Conservation (phyloP, 768 basidiomycete species). For the Trametes cinnabarina region DNA sequence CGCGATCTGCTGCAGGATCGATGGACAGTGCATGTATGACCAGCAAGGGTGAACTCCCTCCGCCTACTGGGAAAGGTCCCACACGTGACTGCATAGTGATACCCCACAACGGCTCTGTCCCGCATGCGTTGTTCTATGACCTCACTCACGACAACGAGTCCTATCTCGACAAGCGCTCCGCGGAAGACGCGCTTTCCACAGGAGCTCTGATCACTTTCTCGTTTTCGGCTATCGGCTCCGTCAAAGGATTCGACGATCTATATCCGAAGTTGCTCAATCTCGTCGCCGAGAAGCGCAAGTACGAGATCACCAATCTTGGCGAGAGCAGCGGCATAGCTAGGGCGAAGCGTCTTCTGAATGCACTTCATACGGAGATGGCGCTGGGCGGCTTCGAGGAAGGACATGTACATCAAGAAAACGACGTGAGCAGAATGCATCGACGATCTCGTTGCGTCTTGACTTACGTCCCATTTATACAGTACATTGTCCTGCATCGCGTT, state of each 20-base stretch:
- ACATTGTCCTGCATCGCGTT: constrained; percentile 90
- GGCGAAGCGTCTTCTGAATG: constrained; percentile 72
- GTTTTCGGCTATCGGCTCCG: constrained; percentile 84
- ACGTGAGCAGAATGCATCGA: constrained; percentile 59
- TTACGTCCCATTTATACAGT: constrained; percentile 44
- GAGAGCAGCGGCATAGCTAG: constrained; percentile 34
- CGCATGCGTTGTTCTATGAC: constrained; percentile 94
- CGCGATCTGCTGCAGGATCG: constrained; percentile 56
- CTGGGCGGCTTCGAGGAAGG: constrained; percentile 86
- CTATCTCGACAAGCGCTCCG: constrained; percentile 82
- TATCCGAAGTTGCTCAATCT: constrained; percentile 93
- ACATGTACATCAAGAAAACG: constrained; percentile 94
- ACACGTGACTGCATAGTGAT: constrained; percentile 70
- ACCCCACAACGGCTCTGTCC: constrained; percentile 79
- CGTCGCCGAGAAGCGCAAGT: constrained; percentile 78
- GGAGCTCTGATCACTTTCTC: constrained; percentile 93
- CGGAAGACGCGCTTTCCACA: constrained; percentile 93
- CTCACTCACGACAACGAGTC: constrained; percentile 98
- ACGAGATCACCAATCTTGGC: constrained; percentile 61
- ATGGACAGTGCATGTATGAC: constrained; percentile 91
- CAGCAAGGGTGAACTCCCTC: constrained; percentile 68
- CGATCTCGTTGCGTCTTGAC: not conserved
- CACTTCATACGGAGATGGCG: constrained; percentile 89
- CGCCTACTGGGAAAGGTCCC: constrained; percentile 82
- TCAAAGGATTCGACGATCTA: constrained; percentile 96